Conservation (phyloP, 371 early-diverging fungal genomes). For the Encephalitozoon romaleae region DNA sequence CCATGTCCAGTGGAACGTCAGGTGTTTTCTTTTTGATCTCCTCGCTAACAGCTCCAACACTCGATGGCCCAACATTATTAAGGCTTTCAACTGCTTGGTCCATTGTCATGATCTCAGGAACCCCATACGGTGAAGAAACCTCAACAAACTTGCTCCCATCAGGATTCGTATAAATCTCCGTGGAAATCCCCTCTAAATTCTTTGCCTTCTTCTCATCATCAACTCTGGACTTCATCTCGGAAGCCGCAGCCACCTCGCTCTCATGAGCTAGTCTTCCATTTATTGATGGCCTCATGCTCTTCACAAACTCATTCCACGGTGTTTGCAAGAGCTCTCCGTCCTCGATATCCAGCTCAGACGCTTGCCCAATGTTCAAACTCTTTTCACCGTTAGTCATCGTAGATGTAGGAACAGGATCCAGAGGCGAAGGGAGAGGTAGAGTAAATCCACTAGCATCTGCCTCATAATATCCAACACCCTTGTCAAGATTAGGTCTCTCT, state of each 20-base stretch:
- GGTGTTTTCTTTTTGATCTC: not conserved
- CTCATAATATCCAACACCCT: conserved; percentile 41
- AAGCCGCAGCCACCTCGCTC: conserved; percentile 12
- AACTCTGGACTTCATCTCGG: not conserved
- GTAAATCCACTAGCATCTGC: conserved; percentile 24
- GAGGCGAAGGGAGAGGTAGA: conserved; percentile 38
- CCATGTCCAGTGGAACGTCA: not conserved
- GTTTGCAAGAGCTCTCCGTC: conserved; percentile 27
- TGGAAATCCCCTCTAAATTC: conserved; percentile 21
- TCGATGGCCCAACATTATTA: conserved; percentile 11
- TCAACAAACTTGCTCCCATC: conserved; percentile 31
- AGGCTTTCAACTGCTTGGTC: conserved; percentile 34
- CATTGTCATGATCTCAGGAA: conserved; percentile 35
- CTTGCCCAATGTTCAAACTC: conserved; percentile 21
- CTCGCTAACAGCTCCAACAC: conserved; percentile 24
- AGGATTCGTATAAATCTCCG: conserved; percentile 39
- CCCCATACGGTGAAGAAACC: conserved; percentile 46
- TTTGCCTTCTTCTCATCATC: conserved; percentile 30
- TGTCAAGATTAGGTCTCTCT: conserved; percentile 40
- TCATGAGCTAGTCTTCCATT: conserved; percentile 18
- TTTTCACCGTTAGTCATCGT: conserved; percentile 22
- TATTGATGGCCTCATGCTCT: conserved; percentile 24
- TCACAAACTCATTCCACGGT: conserved; percentile 42
- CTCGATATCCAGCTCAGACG: conserved; percentile 32
- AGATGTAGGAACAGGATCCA: conserved; percentile 4